Conservation (phyloP, 345 rosid species). For the Aquilaria sinensis region DNA sequence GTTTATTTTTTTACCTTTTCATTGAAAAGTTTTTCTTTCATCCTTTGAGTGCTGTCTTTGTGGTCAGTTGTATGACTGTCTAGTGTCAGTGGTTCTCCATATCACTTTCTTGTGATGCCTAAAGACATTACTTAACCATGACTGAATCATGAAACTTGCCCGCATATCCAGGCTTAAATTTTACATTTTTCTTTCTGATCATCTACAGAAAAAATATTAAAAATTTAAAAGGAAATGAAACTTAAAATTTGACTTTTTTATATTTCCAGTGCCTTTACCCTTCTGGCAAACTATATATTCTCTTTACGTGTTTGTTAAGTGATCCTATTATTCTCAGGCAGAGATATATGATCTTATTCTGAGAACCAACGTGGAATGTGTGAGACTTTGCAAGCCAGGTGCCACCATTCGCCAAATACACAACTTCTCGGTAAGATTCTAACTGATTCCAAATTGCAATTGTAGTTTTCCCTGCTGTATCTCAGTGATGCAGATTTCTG, state of each 20-base stretch:
- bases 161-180: too few relatives aligned
- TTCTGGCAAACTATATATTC: too few relatives aligned
- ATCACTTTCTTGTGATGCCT: not conserved
- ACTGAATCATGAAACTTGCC: too few relatives aligned
- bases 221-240: too few relatives aligned
- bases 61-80: too few relatives aligned
- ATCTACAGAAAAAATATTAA: too few relatives aligned
- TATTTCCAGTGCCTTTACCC: too few relatives aligned
- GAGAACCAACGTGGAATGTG: constrained; percentile 72
- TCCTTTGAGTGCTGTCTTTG: not conserved
- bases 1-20: not conserved
- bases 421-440: constrained; percentile 54
- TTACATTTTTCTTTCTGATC: too few relatives aligned
- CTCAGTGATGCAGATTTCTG: too few relatives aligned
- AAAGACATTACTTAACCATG: too few relatives aligned
- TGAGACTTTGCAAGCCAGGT: constrained; percentile 80
- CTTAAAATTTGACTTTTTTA: too few relatives aligned
- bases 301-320: not conserved
- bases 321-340: constrained; percentile 38
- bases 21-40: not conserved
- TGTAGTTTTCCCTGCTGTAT: not conserved
- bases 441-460: not conserved
- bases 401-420: constrained; percentile 64
- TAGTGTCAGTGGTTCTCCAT: too few relatives aligned
- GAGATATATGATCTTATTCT: constrained; percentile 85